phyloP scores from a whole-genome alignment of 2,329 filamentous ascomycete genomes.

The Lasiodiplodia hormozganensis region DNA sequence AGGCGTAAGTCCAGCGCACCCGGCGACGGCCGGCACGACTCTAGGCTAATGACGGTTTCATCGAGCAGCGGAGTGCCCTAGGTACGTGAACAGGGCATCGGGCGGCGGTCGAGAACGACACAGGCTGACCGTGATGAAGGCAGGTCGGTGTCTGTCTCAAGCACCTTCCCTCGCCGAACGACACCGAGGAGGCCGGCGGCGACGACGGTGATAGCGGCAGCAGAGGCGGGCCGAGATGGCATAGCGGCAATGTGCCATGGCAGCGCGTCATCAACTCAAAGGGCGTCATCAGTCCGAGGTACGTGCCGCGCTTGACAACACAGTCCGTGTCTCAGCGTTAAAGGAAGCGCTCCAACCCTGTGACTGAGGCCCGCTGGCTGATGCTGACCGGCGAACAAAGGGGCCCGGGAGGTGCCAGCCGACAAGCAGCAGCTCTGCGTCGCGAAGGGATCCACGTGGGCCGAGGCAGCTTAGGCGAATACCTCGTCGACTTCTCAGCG shows the following conservation, averaged over 20 bases:
- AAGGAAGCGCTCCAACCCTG: slow-evolving; percentile 15
- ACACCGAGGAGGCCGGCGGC: slow-evolving; percentile 17
- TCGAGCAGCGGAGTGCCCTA: slow-evolving; percentile 54
- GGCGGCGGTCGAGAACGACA: not conserved
- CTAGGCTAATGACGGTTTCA: slow-evolving; percentile 30
- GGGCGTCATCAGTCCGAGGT: slow-evolving; percentile 86
- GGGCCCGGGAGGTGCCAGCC: slow-evolving; percentile 53
- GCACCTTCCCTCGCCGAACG: slow-evolving; percentile 68
- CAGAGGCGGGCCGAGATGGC: slow-evolving; percentile 61
- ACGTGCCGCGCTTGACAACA: slow-evolving; percentile 36
- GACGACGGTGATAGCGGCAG: slow-evolving; percentile 44
- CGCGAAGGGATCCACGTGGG: slow-evolving; percentile 57
- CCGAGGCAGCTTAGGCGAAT: slow-evolving; percentile 55
- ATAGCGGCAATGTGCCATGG: slow-evolving; percentile 86
- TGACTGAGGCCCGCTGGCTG: slow-evolving; percentile 3
- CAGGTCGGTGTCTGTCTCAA: slow-evolving; percentile 93
- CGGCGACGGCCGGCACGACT: slow-evolving; percentile 7
- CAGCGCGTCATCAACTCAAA: slow-evolving; percentile 90
- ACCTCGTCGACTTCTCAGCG: slow-evolving; percentile 51
- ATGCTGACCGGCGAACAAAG: slow-evolving; percentile 37
- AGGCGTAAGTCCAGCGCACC: slow-evolving; percentile 63
- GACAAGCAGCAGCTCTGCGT: slow-evolving; percentile 55
- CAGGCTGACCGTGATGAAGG: slow-evolving; percentile 48
- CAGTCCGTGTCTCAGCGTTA: slow-evolving; percentile 21
- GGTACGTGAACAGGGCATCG: slow-evolving; percentile 36